Percentiles rank a stretch among this genome's conserved stretches.
Conservation (phyloP, 768 basidiomycete genomes). For the Sarcodon aspratus region DNA sequence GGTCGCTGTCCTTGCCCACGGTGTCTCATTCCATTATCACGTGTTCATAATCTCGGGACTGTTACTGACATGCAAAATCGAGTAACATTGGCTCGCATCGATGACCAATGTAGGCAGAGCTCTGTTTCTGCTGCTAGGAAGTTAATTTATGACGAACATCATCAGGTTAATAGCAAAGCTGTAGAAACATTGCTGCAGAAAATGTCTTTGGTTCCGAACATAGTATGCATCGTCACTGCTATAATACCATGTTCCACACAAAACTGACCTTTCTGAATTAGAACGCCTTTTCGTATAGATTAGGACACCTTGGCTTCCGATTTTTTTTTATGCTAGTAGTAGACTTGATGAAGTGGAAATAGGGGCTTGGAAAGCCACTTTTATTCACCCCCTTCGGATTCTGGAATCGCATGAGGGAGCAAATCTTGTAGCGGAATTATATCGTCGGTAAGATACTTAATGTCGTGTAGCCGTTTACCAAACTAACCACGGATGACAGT, state of each 20-base stretch:
- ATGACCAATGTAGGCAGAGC: neutral
- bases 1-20: slow-evolving; percentile 21
- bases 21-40: slow-evolving; percentile 13
- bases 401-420: slow-evolving; percentile 9
- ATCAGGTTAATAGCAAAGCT: slow-evolving; percentile 12
- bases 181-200: slow-evolving; percentile 17
- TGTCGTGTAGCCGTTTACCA: neutral
- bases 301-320: slow-evolving; percentile 13
- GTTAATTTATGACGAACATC: slow-evolving; percentile 17
- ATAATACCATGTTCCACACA: too few relatives aligned
- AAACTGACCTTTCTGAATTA: slow-evolving; percentile 3
- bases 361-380: slow-evolving; percentile 24
- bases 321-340: slow-evolving; percentile 16
- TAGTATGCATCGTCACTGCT: slow-evolving; percentile 8
- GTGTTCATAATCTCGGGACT: slow-evolving; percentile 7
- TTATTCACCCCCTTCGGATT: slow-evolving; percentile 25
- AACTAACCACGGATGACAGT: neutral
- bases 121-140: neutral
- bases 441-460: slow-evolving; percentile 11
- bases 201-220: slow-evolving; percentile 19
- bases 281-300: slow-evolving; percentile 21
- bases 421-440: slow-evolving; percentile 10
- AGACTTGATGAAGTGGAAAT: slow-evolving; percentile 30
- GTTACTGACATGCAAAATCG: slow-evolving; percentile 2
- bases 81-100: neutral